Base-by-base conservation (phyloP, 2,329 filamentous ascomycete species). In the Fusarium humuli region DNA sequence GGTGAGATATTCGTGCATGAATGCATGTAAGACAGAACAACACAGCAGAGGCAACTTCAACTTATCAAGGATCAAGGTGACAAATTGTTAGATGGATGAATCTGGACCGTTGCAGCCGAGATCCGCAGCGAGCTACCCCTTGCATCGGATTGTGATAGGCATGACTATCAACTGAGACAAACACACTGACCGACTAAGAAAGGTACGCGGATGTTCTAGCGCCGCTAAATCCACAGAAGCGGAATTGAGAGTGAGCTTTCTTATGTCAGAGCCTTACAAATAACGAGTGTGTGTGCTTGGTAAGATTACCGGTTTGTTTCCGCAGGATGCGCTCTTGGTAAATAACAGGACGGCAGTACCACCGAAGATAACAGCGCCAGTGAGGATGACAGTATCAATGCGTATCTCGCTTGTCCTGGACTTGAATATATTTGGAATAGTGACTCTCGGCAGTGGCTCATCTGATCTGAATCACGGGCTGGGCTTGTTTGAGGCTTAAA, bases 81-180 rank as follows among this genome's bases (percentile, higher is more conserved):
- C 48, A 40, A 44, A 25, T 29, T 29, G 27, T 29, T 12, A 29
- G 40, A 27, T 30, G 29, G 12, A 23, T 50, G 12, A 29, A 32
- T 32, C 20, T 25, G 25, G 27, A 32, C 32, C 42, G 32, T 57
- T 56, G 30, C 11, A 37, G 44, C 44, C 46, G 29, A 48, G n/a
- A 61, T n/a, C 23, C 30, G 22, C 27, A 32, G 16, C 44, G 32
- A 50, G 23, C 20, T 30, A 13, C 55, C 62, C 63, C 63, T 66
- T 67, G 62, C 63, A 66, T 41, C 49, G 49, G 49, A 53, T 66
- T 67, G 61, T 52, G 62, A 65, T 65, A 67, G 48, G 22, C 14
- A 46, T 25, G 7, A 37, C 16, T 47, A 30, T 52, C 42, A 66
- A 61, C 66, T 66, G 56, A 62, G 57, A 67, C 65, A 67, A 18